Base-by-base conservation (phyloP, 108 stramenopile species). In the Ochromonas danica region DNA sequence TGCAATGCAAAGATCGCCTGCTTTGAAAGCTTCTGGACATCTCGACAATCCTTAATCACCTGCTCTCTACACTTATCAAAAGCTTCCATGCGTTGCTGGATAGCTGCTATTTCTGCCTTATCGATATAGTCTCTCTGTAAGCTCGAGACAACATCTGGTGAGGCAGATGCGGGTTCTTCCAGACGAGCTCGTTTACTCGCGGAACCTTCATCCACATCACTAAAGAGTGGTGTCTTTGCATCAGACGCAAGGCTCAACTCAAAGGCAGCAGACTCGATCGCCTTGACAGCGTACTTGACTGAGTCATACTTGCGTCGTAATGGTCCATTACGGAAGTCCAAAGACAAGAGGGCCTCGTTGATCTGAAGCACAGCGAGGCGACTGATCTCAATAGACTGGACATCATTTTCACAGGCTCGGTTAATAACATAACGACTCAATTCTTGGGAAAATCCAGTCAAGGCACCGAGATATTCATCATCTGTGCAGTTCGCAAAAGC, bases 261-360 rank as follows among this genome's bases (percentile, higher is more conserved):
- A 77, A 94, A 97, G 40, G 93, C 79, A 2, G 95, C 43, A 35
- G 94, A 93, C 81, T 96, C 95, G 36, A 93, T 61, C 0, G 87
- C 79, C 75, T 89, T 91, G 25, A 93, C 78, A 1, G 84, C 83
- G 81, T 93, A 93, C 80, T 93, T 94, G 41, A 90, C 83, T 1
- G 87, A 85, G 70, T 93, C 96, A 77, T 92, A 96, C 74, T 91
- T 92, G 40, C 91, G 87, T 28, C 96, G 87, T 43, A 97, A 80
- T 27, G 89, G 86, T 0, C 95, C 94, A 86, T 97, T 97, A n/a
- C 95, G 90, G 81, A 94, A 95, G 79, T 96, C 93, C 78, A 94
- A 92, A 71, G 87, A 71, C 2, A 94, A 79, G 35, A 80, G 30
- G 1, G 1, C 51, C 1, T 2, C 17, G 1, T 71, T 1, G 28